Conservation (phyloP, 1,284 basidiomycete genomes). For the Afroboletus lepidellus region DNA sequence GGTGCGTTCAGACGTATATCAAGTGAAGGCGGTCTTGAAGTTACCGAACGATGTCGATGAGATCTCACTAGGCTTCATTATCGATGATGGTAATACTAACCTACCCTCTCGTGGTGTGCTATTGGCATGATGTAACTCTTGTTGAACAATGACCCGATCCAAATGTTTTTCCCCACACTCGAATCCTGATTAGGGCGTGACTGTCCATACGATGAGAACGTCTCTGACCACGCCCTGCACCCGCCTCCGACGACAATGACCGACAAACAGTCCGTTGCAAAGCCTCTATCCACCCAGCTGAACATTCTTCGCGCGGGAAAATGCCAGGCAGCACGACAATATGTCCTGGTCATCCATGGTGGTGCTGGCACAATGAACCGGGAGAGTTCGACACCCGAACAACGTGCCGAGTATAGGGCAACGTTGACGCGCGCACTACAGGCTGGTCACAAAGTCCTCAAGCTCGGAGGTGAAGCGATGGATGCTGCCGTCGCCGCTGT, state of each 20-base stretch:
- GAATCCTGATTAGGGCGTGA: no score
- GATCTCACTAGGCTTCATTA: no score
- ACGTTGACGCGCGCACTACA: constrained; percentile 54
- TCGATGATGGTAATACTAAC: no score
- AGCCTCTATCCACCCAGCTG: neutral
- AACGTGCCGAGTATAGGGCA: constrained; percentile 56
- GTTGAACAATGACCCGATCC: no score
- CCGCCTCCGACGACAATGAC: constrained; percentile 5
- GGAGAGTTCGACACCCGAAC: constrained; percentile 59
- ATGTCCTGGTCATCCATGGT: constrained; percentile 68
- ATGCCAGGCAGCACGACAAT: constrained; percentile 1
- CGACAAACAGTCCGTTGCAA: neutral
- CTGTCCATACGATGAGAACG: no score
- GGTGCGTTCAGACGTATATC: no score
- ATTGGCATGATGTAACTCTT: no score
- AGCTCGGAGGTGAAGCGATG: constrained; percentile 72
- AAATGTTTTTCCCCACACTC: no score
- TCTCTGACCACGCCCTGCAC: neutral
- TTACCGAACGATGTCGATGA: no score
- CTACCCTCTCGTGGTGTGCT: no score
- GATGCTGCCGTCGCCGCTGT: constrained; percentile 81
- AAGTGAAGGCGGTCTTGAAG: no score
- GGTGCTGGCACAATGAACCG: constrained; percentile 71
- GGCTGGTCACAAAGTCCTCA: constrained; percentile 64
- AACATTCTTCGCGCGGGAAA: constrained; percentile 8